Evolutionary conservation across 108 stramenopile genomes (phyloP).

Genomic region (Schizochytrium sp.): DNA sequence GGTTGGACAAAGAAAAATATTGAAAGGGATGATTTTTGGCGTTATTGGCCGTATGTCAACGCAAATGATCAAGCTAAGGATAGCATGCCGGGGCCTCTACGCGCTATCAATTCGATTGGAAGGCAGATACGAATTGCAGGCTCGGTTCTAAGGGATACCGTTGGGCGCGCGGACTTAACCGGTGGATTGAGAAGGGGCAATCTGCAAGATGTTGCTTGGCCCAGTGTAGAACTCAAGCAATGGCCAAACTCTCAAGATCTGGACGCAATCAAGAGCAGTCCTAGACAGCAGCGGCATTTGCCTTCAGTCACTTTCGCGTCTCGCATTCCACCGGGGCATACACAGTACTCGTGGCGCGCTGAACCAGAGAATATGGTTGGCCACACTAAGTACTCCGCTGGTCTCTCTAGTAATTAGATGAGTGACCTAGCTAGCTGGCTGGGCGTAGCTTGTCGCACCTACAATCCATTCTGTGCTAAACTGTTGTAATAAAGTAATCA

Average conservation of each 20-base stretch:
- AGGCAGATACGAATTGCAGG: neutral
- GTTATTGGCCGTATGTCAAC: slow-evolving; percentile 48
- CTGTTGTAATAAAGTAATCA: too few species aligned
- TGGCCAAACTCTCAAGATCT: neutral
- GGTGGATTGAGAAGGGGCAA: neutral
- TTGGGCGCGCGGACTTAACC: neutral
- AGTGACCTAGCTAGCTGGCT: neutral
- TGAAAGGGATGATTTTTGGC: neutral
- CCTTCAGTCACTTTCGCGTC: neutral
- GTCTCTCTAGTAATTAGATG: neutral
- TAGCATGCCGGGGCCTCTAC: slow-evolving; percentile 4
- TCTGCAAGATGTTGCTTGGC: neutral
- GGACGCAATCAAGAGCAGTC: neutral
- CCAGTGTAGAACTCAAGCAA: neutral
- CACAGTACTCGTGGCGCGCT: neutral
- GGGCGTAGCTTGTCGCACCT: neutral
- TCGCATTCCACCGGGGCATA: slow-evolving; percentile 26
- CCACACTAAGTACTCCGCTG: neutral
- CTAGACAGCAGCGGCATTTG: neutral
- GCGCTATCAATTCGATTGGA: slow-evolving; percentile 14
- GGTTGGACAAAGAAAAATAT: neutral
- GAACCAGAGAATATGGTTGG: neutral
- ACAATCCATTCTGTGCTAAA: too few species aligned
- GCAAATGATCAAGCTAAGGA: neutral
- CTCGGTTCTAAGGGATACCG: neutral